Conservation (phyloP, 2,329 filamentous ascomycete genomes). For the Achaetomium macrosporum region DNA sequence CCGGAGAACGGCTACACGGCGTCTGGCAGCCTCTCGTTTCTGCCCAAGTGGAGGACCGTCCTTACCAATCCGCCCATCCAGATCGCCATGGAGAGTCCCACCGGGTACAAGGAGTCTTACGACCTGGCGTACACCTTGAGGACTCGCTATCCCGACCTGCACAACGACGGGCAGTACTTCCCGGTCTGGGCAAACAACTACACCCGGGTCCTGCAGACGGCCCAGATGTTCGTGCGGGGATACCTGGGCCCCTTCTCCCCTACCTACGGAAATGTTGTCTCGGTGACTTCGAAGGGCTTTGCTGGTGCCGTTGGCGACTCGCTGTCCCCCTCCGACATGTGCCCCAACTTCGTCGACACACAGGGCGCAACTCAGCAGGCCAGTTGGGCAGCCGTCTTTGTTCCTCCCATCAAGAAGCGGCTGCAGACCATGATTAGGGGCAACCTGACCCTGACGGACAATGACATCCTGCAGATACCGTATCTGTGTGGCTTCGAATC, state of each 20-base stretch:
- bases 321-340: conserved; percentile 57
- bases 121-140: conserved; percentile 50
- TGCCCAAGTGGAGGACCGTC: conserved; percentile 53
- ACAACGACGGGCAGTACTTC: conserved; percentile 45
- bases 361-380: conserved; percentile 42
- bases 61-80: conserved; percentile 49
- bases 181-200: conserved; percentile 62
- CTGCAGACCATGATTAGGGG: conserved; percentile 50
- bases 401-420: conserved; percentile 48
- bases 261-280: conserved; percentile 49
- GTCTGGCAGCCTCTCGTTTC: conserved; percentile 48
- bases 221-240: conserved; percentile 54
- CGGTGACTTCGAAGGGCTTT: conserved; percentile 51
- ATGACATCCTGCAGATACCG: conserved; percentile 53
- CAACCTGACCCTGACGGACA: conserved; percentile 46
- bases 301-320: conserved; percentile 52
- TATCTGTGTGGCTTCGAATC: conserved; percentile 68
- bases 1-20: conserved; percentile 48
- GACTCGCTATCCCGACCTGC: conserved; percentile 46
- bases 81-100: conserved; percentile 53
- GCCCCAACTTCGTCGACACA: conserved; percentile 52
- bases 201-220: conserved; percentile 56
- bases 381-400: conserved; percentile 45
- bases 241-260: conserved; percentile 53
- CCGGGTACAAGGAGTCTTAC: conserved; percentile 57